phyloP scores from a whole-genome alignment of 805 yeast species.

The Maudiozyma barnettii region DNA sequence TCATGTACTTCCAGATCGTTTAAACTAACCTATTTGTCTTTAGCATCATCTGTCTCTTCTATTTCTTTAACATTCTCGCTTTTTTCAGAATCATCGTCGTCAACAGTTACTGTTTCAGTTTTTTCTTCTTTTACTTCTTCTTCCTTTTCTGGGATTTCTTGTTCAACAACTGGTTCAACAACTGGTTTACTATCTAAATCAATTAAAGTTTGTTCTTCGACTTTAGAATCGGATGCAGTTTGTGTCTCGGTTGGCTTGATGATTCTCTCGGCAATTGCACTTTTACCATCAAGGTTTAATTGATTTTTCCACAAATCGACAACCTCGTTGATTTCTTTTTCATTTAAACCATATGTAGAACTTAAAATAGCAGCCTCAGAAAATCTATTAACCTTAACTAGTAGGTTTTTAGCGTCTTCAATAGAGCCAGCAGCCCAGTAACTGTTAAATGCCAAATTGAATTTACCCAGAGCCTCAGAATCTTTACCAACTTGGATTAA shows the following conservation, averaged over 20 bases:
- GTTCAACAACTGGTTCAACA: conserved; percentile 3
- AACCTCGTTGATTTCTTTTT: conserved; percentile 35
- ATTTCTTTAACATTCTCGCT: background rate
- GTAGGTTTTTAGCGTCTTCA: conserved; percentile 50
- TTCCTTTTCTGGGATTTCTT: conserved; percentile 9
- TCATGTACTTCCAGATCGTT: no score
- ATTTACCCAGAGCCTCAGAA: conserved; percentile 68
- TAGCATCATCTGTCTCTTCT: background rate
- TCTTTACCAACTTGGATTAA: conserved; percentile 53
- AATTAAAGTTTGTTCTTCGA: conserved; percentile 29
- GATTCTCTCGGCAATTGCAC: conserved; percentile 53
- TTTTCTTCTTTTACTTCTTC: conserved; percentile 14
- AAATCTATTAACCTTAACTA: conserved; percentile 56
- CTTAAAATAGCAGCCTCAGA: conserved; percentile 83
- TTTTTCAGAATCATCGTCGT: background rate
- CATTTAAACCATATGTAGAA: conserved; percentile 50
- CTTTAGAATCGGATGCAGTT: conserved; percentile 25
- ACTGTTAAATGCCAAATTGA: conserved; percentile 85
- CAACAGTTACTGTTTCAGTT: conserved; percentile 8
- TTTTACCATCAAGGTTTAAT: conserved; percentile 43
- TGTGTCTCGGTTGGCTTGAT: conserved; percentile 31
- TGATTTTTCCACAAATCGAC: conserved; percentile 61
- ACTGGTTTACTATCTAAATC: conserved; percentile 31
- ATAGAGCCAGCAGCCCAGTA: conserved; percentile 79
- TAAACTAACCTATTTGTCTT: background rate